Conservation (phyloP, 2,329 filamentous ascomycete genomes). For the Scorias spongiosa region DNA sequence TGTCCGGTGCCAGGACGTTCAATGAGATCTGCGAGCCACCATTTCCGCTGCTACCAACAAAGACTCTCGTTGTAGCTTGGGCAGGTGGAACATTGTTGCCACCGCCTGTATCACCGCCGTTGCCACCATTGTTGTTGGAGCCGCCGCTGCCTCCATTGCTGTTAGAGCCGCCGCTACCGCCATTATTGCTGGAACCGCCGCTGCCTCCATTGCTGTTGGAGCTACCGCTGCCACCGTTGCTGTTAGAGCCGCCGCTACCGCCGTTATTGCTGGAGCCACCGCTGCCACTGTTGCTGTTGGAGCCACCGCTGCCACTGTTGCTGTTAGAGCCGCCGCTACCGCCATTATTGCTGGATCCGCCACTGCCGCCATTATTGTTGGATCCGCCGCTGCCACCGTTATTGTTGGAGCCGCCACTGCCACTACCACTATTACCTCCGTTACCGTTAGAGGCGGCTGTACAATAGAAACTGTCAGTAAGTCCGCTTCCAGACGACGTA, state of each 20-base stretch:
- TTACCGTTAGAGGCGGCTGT: neutral
- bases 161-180: conserved; percentile 10
- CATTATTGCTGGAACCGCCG: conserved; percentile 1
- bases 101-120: conserved; percentile 1
- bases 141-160: conserved; percentile 24
- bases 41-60: neutral
- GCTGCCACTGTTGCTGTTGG: conserved; percentile 19
- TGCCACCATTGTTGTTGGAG: conserved; percentile 21
- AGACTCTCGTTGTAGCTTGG: neutral
- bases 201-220: no score
- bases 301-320: conserved; percentile 24
- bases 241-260: conserved; percentile 1
- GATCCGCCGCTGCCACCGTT: no score
- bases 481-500: neutral
- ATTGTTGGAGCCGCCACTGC: conserved; percentile 3
- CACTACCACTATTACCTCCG: no score
- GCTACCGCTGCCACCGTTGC: neutral
- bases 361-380: no score
- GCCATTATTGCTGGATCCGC: conserved; percentile 1
- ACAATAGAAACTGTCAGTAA: neutral
- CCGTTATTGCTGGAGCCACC: neutral
- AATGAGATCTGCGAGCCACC: neutral
- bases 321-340: conserved; percentile 12
- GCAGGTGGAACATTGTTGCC: neutral
- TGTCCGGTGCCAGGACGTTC: conserved; percentile 2